A percentile compares a stretch with the other conserved stretches of the same genome.
These are phyloP conservation scores for Exophiala oligosperma DNA, from an alignment of 2,329 filamentous ascomycete genomes.

Conservation along the genomic window DNA sequence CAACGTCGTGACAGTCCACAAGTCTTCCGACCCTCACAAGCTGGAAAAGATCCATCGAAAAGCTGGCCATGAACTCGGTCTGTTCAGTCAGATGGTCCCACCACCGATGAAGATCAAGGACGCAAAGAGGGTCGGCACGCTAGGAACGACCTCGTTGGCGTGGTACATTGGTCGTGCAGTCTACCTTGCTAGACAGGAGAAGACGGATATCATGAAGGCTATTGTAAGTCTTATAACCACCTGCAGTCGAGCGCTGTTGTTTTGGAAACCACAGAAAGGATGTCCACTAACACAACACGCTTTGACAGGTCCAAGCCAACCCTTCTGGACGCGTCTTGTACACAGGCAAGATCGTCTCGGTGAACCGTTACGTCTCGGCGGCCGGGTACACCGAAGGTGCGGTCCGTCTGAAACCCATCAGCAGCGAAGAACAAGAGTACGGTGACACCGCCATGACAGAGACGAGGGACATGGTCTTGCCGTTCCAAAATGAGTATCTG, in stretches of 20 bases:
- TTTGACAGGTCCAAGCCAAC: slow-evolving; percentile 28
- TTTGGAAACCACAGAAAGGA: too few species aligned
- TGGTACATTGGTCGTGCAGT: slow-evolving; percentile 35
- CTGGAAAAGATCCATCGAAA: slow-evolving; percentile 33
- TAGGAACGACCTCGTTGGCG: slow-evolving; percentile 36
- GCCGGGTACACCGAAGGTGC: slow-evolving; percentile 42
- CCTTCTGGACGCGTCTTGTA: slow-evolving; percentile 40
- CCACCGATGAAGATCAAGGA: slow-evolving; percentile 41
- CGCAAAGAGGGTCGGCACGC: slow-evolving; percentile 37
- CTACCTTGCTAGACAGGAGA: slow-evolving; percentile 29
- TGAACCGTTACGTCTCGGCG: slow-evolving; percentile 38
- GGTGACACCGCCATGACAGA: slow-evolving; percentile 12
- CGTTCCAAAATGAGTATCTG: slow-evolving; percentile 33
- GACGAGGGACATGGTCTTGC: slow-evolving; percentile 21
- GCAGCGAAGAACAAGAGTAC: slow-evolving; percentile 27
- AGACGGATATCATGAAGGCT: slow-evolving; percentile 40
- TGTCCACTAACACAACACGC: neutral
- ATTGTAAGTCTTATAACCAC: slow-evolving; percentile 35
- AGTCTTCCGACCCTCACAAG: slow-evolving; percentile 41
- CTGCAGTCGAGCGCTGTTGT: too few species aligned
- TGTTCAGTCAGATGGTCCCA: slow-evolving; percentile 41
- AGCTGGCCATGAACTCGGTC: slow-evolving; percentile 19
- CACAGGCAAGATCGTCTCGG: slow-evolving; percentile 49
- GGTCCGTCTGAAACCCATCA: slow-evolving; percentile 32
- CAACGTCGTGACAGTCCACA: slow-evolving; percentile 40